These are phyloP conservation scores for Beauveria australis DNA, from an alignment of 2,329 filamentous ascomycete genomes.

Conservation along the genomic window DNA sequence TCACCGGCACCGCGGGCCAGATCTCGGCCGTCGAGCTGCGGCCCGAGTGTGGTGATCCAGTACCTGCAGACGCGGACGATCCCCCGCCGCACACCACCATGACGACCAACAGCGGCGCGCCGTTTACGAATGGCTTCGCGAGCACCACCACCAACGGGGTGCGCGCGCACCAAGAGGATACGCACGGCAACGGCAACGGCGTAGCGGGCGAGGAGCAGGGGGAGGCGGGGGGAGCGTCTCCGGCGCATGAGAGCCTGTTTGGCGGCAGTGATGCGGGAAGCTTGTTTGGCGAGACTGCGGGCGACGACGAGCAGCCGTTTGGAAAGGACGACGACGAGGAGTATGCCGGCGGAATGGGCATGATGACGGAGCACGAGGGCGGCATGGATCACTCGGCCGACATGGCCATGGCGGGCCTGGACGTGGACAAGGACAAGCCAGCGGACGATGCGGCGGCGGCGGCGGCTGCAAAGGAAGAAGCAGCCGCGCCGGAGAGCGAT, in stretches of 20 bases:
- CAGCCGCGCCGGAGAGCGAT: slow-evolving; percentile 14
- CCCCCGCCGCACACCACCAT: slow-evolving; percentile 52
- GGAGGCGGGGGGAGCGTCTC: slow-evolving; percentile 49
- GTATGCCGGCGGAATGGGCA: slow-evolving; percentile 65
- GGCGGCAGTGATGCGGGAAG: slow-evolving; percentile 72
- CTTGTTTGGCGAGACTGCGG: slow-evolving; percentile 70
- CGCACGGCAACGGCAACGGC: slow-evolving; percentile 19
- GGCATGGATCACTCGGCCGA: slow-evolving; percentile 34
- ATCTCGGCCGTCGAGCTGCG: slow-evolving; percentile 83
- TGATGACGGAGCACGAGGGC: slow-evolving; percentile 34
- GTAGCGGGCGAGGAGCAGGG: slow-evolving; percentile 26
- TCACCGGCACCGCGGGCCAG: slow-evolving; percentile 70
- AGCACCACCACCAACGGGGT: slow-evolving; percentile 41
- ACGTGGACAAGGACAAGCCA: slow-evolving; percentile 17
- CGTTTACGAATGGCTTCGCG: slow-evolving; percentile 27
- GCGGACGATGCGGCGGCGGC: slow-evolving; percentile 13
- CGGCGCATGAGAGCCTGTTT: slow-evolving; percentile 73
- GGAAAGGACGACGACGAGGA: slow-evolving; percentile 80
- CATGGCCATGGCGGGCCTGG: slow-evolving; percentile 32
- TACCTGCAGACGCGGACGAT: slow-evolving; percentile 66
- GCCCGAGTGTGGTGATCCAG: slow-evolving; percentile 64
- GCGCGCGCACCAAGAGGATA: slow-evolving; percentile 13
- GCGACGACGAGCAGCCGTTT: slow-evolving; percentile 48
- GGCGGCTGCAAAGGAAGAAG: slow-evolving; percentile 18
- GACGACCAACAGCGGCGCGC: slow-evolving; percentile 63